These are phyloP conservation scores for Graphilbum sp. DNA, from an alignment of 2,329 filamentous ascomycete species.

Conservation along the genomic window DNA sequence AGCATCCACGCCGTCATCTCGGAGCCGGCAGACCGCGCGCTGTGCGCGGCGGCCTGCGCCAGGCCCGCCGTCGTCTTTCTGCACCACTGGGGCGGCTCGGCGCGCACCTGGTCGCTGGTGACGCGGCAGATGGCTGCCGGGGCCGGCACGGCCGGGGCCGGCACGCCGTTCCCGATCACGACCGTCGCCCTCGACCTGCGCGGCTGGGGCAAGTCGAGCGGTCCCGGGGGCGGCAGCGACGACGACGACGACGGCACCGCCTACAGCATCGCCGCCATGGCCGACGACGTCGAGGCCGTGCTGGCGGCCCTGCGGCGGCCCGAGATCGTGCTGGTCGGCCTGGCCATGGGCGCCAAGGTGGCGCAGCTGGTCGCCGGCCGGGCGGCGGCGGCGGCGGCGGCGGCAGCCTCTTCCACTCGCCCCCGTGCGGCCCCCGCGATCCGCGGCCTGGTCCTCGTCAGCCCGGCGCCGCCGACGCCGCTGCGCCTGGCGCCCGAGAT, in stretches of 20 bases:
- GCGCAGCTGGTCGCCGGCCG: conserved; percentile 12
- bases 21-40: neutral
- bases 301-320: conserved; percentile 8
- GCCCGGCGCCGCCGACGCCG: conserved; percentile 18
- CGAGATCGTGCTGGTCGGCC: conserved; percentile 17
- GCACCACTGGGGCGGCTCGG: conserved; percentile 22
- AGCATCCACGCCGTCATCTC: neutral
- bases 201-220: conserved; percentile 20
- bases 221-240: no score
- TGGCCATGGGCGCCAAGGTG: conserved; percentile 24
- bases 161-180: conserved; percentile 9
- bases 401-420: no score
- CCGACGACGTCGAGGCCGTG: conserved; percentile 10
- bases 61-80: conserved; percentile 13
- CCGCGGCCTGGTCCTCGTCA: conserved; percentile 15
- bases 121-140: neutral
- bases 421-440: no score
- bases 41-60: neutral
- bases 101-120: conserved; percentile 14
- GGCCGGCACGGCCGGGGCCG: no score
- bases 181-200: conserved; percentile 17
- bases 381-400: conserved; percentile 8
- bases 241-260: conserved; percentile 7
- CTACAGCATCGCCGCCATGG: conserved; percentile 15
- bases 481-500: conserved; percentile 16